These are phyloP conservation scores for Fusarium caatingaense DNA, from an alignment of 2,329 filamentous ascomycete species.

Conservation along the genomic window DNA sequence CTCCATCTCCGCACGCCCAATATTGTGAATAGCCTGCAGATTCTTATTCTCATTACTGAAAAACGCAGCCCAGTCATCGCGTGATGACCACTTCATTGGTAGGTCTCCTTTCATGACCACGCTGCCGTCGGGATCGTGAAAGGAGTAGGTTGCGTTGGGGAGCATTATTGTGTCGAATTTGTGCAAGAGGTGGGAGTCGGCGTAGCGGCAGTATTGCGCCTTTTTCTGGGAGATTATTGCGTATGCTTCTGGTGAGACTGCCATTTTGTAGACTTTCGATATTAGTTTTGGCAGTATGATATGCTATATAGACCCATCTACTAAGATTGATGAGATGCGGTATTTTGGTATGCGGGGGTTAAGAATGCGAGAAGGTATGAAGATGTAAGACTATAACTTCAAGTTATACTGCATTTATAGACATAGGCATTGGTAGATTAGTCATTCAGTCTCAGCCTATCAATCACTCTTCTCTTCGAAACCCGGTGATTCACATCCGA, in stretches of 20 bases:
- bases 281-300: too few relatives aligned
- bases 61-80: not conserved
- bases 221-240: conserved; percentile 30
- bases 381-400: too few relatives aligned
- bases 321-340: too few relatives aligned
- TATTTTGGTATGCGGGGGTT: too few relatives aligned
- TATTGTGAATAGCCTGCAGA: conserved; percentile 19
- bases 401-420: too few relatives aligned
- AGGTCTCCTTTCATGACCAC: not conserved
- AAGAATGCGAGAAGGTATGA: too few relatives aligned
- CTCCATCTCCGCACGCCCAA: conserved; percentile 24
- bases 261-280: not conserved
- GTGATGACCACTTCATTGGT: not conserved
- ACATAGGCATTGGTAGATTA: too few relatives aligned
- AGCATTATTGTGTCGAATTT: conserved; percentile 23
- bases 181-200: conserved; percentile 27
- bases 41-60: conserved; percentile 17
- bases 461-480: too few relatives aligned
- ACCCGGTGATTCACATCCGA: too few relatives aligned
- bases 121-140: not conserved
- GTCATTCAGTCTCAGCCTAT: too few relatives aligned
- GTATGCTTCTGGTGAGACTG: not conserved
- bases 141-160: conserved; percentile 1
- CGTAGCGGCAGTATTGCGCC: conserved; percentile 26
- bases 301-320: too few relatives aligned